Evolutionary conservation across 1,139 yeast genomes (phyloP).

Genomic region (Saccharomyces uvarum): DNA sequence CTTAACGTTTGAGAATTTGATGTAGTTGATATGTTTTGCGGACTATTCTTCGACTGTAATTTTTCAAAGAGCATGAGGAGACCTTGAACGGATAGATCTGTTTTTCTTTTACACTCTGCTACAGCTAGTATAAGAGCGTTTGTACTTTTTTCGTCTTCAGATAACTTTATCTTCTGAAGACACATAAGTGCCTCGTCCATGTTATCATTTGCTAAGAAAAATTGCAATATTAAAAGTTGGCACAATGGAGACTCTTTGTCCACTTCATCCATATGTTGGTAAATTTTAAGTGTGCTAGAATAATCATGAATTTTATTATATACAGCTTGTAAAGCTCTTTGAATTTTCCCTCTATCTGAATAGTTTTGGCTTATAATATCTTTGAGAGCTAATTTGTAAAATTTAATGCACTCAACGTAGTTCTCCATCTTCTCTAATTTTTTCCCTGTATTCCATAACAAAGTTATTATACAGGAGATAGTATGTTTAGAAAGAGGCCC

Average conservation of each 20-base stretch:
- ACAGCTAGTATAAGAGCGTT: conserved; percentile 20
- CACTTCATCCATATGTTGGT: conserved; percentile 9
- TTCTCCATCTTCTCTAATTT: conserved; percentile 19
- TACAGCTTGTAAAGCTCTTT: conserved; percentile 18
- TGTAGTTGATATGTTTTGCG: neutral
- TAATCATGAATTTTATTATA: conserved; percentile 11
- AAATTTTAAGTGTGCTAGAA: conserved; percentile 9
- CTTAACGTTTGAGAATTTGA: conserved; percentile 13
- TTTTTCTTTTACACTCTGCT: conserved; percentile 16
- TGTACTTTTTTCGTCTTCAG: conserved; percentile 11
- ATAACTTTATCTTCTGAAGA: conserved; percentile 12
- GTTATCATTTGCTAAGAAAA: conserved; percentile 7
- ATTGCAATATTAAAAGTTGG: conserved; percentile 14
- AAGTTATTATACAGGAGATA: conserved; percentile 18
- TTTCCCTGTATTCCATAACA: conserved; percentile 26
- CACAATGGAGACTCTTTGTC: conserved; percentile 18
- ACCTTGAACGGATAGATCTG: conserved; percentile 13
- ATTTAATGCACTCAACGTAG: conserved; percentile 11
- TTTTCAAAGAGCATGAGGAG: conserved; percentile 16
- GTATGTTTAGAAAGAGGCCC: conserved; percentile 11
- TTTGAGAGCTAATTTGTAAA: conserved; percentile 16
- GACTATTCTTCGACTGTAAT: conserved; percentile 6
- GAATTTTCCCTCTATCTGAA: conserved; percentile 20
- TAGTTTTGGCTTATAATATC: conserved; percentile 14
- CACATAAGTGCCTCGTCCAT: conserved; percentile 7